A percentile compares a stretch with the other conserved stretches of the same genome.
These are phyloP conservation scores for Rhynchosporium secalis DNA, from an alignment of 2,329 filamentous ascomycete species.

Conservation along the genomic window DNA sequence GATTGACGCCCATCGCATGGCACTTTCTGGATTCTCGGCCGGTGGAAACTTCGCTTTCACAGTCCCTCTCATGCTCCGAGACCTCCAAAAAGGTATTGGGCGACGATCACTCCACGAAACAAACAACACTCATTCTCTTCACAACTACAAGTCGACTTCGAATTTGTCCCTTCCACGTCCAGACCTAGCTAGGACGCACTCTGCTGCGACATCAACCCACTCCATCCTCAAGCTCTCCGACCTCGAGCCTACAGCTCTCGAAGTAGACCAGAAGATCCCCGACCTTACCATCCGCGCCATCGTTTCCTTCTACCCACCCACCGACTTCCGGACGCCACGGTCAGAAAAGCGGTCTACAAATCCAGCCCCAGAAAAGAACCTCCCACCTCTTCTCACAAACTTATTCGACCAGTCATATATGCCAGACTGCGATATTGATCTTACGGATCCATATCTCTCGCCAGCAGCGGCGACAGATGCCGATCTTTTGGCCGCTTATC, in stretches of 20 bases:
- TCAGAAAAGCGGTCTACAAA: constrained; percentile 56
- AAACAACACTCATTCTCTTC: neutral
- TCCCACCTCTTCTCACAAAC: constrained; percentile 58
- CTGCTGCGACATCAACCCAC: constrained; percentile 18
- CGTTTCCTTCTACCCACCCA: constrained; percentile 61
- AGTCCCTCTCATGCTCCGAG: constrained; percentile 45
- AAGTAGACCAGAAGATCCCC: constrained; percentile 40
- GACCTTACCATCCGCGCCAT: constrained; percentile 52
- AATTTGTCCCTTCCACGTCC: constrained; percentile 24
- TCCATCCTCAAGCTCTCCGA: constrained; percentile 36
- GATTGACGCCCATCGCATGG: constrained; percentile 56
- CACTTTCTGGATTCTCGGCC: constrained; percentile 61
- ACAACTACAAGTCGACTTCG: constrained; percentile 8
- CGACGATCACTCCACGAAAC: constrained; percentile 39
- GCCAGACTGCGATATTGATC: constrained; percentile 44
- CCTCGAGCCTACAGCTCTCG: constrained; percentile 38
- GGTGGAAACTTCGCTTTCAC: constrained; percentile 47
- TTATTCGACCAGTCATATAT: constrained; percentile 65
- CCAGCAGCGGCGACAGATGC: constrained; percentile 57
- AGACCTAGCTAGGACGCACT: neutral
- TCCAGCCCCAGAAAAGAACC: constrained; percentile 55
- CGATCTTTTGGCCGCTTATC: constrained; percentile 48
- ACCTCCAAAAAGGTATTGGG: constrained; percentile 43
- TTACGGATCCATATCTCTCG: constrained; percentile 56
- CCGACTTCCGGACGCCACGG: constrained; percentile 60